Base-by-base conservation (phyloP, 1,284 basidiomycete species). In the Apiotrichum veenhuisii region DNA sequence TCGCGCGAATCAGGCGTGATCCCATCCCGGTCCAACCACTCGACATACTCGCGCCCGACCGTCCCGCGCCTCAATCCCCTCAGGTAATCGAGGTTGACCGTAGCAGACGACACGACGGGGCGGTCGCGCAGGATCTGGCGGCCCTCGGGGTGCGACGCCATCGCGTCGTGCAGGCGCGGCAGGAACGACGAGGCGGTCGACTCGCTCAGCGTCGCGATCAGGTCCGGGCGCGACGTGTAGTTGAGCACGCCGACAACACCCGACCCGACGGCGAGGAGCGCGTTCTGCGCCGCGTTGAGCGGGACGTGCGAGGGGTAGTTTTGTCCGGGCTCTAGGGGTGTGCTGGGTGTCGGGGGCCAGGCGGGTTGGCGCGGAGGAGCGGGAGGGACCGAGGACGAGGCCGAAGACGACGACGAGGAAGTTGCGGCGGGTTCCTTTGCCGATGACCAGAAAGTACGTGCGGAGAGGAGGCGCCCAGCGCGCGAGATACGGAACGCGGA, bases 1-100 rank as follows among this genome's bases (percentile, higher is more conserved):
- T 89, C 89, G 58, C 95, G 81, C 41, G 94, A 94, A 76, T 99
- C 96, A 8, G 96, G 96, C 2, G 90, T 93, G n/a, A 98, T 88
- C 5, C 86, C 85, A 74, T 90, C 91, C 42, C 87, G 82, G 61
- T 91, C 85, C 5, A 98, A 82, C 95, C 96, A 99, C 54, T 87
- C 88, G 55, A 87, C 82, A 75, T 98, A 98, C 54, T 89, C 86
- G 58, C 85, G 79, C 2, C 95, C 96, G 64, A 98, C 86, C 0
- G 89, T 91, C 2, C 88, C 89, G 54, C 89, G 84, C 1, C 86
- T 85, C 44, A 93, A 81, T 37, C 80, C 72, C 0, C 82, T 81
- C 3, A 92, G 80, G 42, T 83, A 77, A 52, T 83, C 76, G 77
- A 97, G 83, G 70, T 93, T 82, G 47, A 98, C 81, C 0, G 88